phyloP scores from a whole-genome alignment of 2,329 filamentous ascomycete species.

The Claviceps sorghi region DNA sequence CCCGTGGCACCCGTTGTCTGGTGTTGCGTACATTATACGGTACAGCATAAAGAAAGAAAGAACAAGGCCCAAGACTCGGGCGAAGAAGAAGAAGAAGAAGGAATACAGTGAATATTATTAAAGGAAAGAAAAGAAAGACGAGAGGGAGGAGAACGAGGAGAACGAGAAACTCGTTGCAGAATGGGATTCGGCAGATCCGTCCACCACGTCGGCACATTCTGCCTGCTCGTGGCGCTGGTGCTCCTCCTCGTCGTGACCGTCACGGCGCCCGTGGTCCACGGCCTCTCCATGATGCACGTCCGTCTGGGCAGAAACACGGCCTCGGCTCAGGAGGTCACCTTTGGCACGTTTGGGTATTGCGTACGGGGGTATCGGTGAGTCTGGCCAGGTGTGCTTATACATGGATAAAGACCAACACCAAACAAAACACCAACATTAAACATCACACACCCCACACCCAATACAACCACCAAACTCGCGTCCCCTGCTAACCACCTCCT shows the following conservation, averaged over 20 bases:
- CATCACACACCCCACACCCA: no score
- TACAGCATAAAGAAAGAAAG: neutral
- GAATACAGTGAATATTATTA: no score
- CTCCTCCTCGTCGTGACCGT: conserved; percentile 45
- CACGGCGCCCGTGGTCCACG: conserved; percentile 42
- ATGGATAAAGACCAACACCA: no score
- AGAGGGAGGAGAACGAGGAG: neutral
- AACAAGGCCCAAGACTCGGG: no score
- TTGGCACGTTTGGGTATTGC: conserved; percentile 50
- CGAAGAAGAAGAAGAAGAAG: no score
- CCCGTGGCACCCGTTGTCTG: no score
- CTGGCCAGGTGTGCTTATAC: no score
- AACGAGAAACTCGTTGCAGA: neutral
- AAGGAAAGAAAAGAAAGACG: no score
- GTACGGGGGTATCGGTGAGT: conserved; percentile 16
- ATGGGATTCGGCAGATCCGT: conserved; percentile 36
- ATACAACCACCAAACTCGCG: no score
- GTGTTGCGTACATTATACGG: no score
- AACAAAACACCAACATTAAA: no score
- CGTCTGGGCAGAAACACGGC: conserved; percentile 24
- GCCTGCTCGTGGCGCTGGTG: conserved; percentile 39
- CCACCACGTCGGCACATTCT: conserved; percentile 42
- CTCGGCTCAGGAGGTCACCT: conserved; percentile 26
- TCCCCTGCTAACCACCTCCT: neutral
- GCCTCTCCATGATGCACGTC: conserved; percentile 39